These are phyloP conservation scores for Phlegmacium glaucopus DNA, from an alignment of 768 basidiomycete genomes.

Conservation along the genomic window DNA sequence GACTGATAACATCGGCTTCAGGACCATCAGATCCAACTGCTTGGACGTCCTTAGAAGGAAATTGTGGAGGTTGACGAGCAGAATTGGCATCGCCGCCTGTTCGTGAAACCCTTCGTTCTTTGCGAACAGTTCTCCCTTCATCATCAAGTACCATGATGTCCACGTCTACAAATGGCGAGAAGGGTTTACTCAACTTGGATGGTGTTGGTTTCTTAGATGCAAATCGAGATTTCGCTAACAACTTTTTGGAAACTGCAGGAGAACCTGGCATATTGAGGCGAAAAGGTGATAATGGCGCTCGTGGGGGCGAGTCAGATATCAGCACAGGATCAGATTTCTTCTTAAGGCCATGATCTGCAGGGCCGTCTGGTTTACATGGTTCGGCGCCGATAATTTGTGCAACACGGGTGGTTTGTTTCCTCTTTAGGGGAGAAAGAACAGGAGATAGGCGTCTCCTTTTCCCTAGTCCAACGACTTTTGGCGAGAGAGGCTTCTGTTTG, in stretches of 20 bases:
- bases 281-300: conserved; percentile 30
- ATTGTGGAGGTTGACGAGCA: not conserved
- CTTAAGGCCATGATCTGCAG: conserved; percentile 11
- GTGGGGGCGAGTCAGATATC: conserved; percentile 21
- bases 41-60: not conserved
- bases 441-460: conserved; percentile 39
- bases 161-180: conserved; percentile 51
- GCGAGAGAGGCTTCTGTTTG: conserved; percentile 30
- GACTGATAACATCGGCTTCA: conserved; percentile 20
- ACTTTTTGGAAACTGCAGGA: conserved; percentile 29
- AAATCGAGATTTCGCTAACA: conserved; percentile 6
- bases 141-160: conserved; percentile 70
- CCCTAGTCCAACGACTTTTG: conserved; percentile 36
- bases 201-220: conserved; percentile 22
- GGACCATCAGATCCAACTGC: conserved; percentile 10
- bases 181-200: conserved; percentile 33
- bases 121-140: conserved; percentile 50
- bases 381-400: conserved; percentile 29
- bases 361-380: conserved; percentile 1
- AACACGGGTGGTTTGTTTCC: conserved; percentile 27
- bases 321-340: conserved; percentile 5
- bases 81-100: conserved; percentile 38
- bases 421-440: conserved; percentile 29
- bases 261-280: conserved; percentile 31
- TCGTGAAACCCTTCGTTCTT: conserved; percentile 58